Evolutionary conservation across 176 grass and related monocot species (phyloP).

Genomic region (Oryza nivara): DNA sequence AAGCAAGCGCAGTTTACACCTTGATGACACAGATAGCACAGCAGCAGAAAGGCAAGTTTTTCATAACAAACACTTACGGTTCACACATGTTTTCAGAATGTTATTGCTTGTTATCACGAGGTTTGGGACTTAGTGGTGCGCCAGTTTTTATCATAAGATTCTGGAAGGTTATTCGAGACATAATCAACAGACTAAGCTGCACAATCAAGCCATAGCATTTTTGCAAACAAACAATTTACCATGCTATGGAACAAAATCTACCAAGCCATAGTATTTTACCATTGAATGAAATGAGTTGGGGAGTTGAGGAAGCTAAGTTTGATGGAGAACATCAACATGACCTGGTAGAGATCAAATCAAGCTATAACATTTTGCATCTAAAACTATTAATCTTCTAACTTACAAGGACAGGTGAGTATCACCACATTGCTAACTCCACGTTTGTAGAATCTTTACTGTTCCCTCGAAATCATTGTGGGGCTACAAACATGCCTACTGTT

Average conservation of each 20-base stretch:
- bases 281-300: neutral
- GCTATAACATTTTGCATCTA: neutral
- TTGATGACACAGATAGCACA: neutral
- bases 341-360: neutral
- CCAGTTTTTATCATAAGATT: neutral
- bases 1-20: neutral
- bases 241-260: neutral
- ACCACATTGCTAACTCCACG: neutral
- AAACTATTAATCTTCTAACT: neutral
- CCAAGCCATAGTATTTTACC: neutral
- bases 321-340: neutral
- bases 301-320: neutral
- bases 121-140: neutral
- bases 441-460: neutral
- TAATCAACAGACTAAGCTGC: neutral
- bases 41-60: neutral
- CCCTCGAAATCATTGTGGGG: neutral
- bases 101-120: neutral
- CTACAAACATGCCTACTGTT: neutral
- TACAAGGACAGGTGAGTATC: neutral
- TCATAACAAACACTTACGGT: neutral
- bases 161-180: neutral
- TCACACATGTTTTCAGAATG: neutral
- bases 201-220: neutral
- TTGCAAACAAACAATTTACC: neutral